Base-by-base conservation (phyloP, 768 basidiomycete genomes). In the Termitomyces sp. region DNA sequence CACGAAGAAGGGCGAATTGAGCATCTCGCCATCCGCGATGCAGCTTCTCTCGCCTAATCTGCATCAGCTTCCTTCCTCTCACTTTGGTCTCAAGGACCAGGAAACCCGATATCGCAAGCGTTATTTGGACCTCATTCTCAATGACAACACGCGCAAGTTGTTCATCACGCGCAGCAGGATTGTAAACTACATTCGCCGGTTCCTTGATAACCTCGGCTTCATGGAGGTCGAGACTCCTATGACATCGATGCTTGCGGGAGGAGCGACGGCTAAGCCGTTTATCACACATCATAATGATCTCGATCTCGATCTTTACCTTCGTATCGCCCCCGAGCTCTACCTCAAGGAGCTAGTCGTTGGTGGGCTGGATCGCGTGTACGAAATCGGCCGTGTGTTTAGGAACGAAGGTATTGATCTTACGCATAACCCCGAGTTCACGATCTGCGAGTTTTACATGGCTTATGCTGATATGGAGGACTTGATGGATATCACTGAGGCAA, bases 361-460 rank as follows among this genome's bases (percentile, higher is more conserved):
- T 60, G 97, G 97, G 3, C 82, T 99, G 22, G 96, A 98, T 72
- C 88, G 97, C 46, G 97, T 99, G 13, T 99, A 93, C 73, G 97
- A 99, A 74, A 98, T 99, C 61, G 97, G 96, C 2, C 87, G 96
- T 42, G 94, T 98, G 13, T 99, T 98, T 83, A 81, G 97, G 48
- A 99, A 98, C 73, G 97, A 99, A 71, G 92, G 95, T 31, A 99
- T 99, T 68, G 97, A 99, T 75, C 77, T 99, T 63, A 99, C 97
- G 18, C 97, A 99, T 73, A 99, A 99, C 74, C 97, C 97, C 64
- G 97, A 99, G 72, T 98, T 98, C 77, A 92, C 93, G 5, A 96
- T 98, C 75, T 98, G 96, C 81, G 96, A 99, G 77, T 98, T 99
- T 75, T 99, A 98, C 70, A 98, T 99, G 96, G 96, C 97, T 31